Conservation (phyloP, 2,329 filamentous ascomycete genomes). For the Mycosphaerella sp. region DNA sequence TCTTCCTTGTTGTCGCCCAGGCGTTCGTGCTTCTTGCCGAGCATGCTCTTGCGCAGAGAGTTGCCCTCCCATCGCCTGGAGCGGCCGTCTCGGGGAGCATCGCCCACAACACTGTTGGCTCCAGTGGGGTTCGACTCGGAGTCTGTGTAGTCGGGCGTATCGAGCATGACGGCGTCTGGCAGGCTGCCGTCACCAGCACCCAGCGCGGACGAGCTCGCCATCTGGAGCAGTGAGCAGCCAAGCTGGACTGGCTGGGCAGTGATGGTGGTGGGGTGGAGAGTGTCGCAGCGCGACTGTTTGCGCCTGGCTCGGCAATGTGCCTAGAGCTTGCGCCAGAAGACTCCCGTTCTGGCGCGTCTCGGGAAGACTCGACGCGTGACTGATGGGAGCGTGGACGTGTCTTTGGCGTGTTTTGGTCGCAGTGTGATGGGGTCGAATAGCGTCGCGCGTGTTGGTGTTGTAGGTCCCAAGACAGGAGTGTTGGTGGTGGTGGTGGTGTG, state of each 20-base stretch:
- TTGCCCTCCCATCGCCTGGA: slow-evolving; percentile 82
- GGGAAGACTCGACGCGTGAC: neutral
- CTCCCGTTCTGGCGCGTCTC: slow-evolving; percentile 10
- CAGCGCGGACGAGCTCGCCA: slow-evolving; percentile 22
- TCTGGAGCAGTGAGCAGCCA: slow-evolving; percentile 15
- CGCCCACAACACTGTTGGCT: slow-evolving; percentile 80
- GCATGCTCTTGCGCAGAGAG: slow-evolving; percentile 82
- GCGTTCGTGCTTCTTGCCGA: slow-evolving; percentile 90
- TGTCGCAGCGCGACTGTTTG: slow-evolving; percentile 11
- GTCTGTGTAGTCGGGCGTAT: slow-evolving; percentile 60
- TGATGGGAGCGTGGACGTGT: slow-evolving; percentile 1
- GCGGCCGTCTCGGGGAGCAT: slow-evolving; percentile 65
- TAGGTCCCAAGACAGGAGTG: neutral
- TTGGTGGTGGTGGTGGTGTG: slow-evolving; percentile 1
- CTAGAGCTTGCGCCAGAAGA: neutral
- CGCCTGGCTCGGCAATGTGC: slow-evolving; percentile 10
- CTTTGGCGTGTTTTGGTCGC: slow-evolving; percentile 8
- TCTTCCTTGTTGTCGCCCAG: slow-evolving; percentile 95
- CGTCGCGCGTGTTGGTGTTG: neutral
- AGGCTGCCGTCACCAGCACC: slow-evolving; percentile 31
- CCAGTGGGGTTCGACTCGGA: slow-evolving; percentile 61
- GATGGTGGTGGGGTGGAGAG: neutral
- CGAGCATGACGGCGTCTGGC: slow-evolving; percentile 38
- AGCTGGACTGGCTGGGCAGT: neutral
- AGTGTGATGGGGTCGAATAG: neutral